Conservation (phyloP, 129 eudicot species). For the Helianthus tuberosus region DNA sequence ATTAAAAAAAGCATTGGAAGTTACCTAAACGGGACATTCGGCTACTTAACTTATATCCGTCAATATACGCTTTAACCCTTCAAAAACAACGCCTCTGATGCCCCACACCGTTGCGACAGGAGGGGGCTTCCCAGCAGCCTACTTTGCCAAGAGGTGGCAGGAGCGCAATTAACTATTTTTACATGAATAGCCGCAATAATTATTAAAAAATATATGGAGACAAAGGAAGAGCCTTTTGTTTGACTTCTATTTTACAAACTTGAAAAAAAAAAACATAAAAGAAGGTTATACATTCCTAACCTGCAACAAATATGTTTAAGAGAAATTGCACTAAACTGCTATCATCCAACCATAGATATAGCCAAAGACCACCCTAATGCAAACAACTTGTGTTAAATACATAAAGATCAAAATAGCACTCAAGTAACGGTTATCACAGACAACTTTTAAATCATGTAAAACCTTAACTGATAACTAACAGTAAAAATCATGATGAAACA, state of each 20-base stretch:
- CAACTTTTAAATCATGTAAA: not conserved
- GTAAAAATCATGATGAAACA: too few species aligned
- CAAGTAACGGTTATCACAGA: not conserved
- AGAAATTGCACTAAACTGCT: constrained; percentile 57
- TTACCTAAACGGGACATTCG: too few species aligned
- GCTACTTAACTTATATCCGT: too few species aligned
- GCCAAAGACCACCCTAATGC: constrained; percentile 83
- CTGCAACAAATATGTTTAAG: constrained; percentile 90
- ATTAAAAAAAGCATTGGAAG: too few species aligned
- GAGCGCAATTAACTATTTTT: too few species aligned
- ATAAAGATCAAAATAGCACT: not conserved
- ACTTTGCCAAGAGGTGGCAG: too few species aligned
- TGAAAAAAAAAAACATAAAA: not conserved
- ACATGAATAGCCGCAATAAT: too few species aligned
- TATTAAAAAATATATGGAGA: not conserved
- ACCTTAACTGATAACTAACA: too few species aligned
- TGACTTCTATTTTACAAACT: not conserved
- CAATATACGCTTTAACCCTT: too few species aligned
- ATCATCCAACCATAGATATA: constrained; percentile 73
- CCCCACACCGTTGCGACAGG: too few species aligned
- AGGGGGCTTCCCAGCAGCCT: too few species aligned
- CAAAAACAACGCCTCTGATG: too few species aligned
- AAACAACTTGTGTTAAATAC: constrained; percentile 17
- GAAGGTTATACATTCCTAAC: constrained; percentile 30
- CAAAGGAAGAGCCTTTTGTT: not conserved